A percentile compares a stretch with the other conserved stretches of the same genome.
These are phyloP conservation scores for Pseudozyma tsukubaensis DNA, from an alignment of 1,284 basidiomycete species.

Conservation along the genomic window DNA sequence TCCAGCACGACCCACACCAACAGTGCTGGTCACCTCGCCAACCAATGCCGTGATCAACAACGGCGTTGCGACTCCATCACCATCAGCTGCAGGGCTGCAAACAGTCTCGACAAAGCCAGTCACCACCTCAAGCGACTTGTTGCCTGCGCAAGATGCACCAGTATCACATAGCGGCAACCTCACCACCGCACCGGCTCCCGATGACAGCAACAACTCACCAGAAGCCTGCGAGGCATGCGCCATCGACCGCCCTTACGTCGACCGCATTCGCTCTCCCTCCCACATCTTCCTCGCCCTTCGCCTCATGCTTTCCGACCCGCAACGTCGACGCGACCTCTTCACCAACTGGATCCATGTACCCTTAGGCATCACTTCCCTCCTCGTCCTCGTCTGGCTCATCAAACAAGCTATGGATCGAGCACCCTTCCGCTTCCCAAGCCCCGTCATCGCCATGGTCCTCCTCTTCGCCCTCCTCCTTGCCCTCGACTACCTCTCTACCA, in stretches of 20 bases:
- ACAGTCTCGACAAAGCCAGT: not conserved
- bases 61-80: conserved; percentile 1
- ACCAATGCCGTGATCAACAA: not conserved
- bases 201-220: not conserved
- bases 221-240: conserved; percentile 20
- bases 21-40: conserved; percentile 4
- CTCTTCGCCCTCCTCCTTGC: conserved; percentile 46
- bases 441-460: conserved; percentile 53
- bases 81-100: not conserved
- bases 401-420: conserved; percentile 53
- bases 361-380: conserved; percentile 43
- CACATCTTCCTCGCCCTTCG: conserved; percentile 28
- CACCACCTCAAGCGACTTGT: not conserved
- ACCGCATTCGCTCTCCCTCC: conserved; percentile 16
- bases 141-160: not conserved
- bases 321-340: conserved; percentile 31
- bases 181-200: too few species aligned
- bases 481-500: conserved; percentile 48
- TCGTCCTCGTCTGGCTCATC: conserved; percentile 48
- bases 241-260: conserved; percentile 16
- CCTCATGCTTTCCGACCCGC: conserved; percentile 30
- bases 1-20: not conserved
- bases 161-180: too few species aligned
- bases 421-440: conserved; percentile 56
- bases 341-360: conserved; percentile 61